Conservation (phyloP, 352 stramenopile genomes). For the Phytophthora pluvialis region DNA sequence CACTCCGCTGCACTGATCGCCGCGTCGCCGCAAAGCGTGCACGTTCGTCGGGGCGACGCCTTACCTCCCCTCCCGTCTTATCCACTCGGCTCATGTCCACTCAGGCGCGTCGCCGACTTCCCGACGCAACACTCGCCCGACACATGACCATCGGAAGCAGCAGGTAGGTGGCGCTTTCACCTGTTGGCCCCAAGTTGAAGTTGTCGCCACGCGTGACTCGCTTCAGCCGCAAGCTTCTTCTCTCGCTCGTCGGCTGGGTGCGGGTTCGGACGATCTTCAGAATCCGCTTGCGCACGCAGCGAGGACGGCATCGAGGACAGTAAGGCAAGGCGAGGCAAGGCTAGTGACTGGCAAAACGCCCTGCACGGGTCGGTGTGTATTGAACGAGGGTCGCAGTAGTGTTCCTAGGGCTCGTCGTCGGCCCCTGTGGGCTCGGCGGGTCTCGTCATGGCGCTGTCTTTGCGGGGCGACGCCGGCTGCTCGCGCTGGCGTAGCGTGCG, state of each 20-base stretch:
- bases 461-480: conserved; percentile 4
- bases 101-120: conserved; percentile 15
- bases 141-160: background rate
- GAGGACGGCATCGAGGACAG: background rate
- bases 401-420: conserved; percentile 19
- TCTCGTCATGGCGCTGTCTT: conserved; percentile 24
- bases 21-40: conserved; percentile 17
- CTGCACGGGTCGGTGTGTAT: background rate
- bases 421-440: conserved; percentile 22
- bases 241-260: conserved; percentile 5
- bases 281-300: conserved; percentile 6
- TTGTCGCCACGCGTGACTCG: conserved; percentile 16
- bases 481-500: conserved; percentile 13
- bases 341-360: conserved; percentile 16
- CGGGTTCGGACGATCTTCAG: conserved; percentile 4
- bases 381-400: background rate
- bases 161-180: background rate
- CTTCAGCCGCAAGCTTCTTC: too few relatives aligned
- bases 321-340: conserved; percentile 3
- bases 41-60: conserved; percentile 1
- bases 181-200: conserved; percentile 29
- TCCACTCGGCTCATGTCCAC: too few relatives aligned
- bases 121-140: conserved; percentile 17
- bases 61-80: background rate
- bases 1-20: conserved; percentile 22